Evolutionary conservation across 140 eudicot species (phyloP).

Genomic region (Flaveria floridana): DNA sequence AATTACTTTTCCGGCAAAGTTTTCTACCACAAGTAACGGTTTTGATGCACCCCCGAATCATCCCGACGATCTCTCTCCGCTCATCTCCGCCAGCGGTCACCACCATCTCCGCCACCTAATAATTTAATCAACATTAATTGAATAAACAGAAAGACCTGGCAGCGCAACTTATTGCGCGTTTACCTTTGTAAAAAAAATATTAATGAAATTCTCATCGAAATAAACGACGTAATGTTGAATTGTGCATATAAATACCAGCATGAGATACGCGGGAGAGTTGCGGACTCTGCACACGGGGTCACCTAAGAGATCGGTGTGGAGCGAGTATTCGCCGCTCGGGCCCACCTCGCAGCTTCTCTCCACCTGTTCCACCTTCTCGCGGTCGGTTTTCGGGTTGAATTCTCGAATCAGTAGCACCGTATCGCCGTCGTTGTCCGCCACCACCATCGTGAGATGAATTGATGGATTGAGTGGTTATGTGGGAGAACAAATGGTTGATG

Average conservation of each 20-base stretch:
- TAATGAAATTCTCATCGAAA: too few relatives aligned
- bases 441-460: conserved; percentile 21
- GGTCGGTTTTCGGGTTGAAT: conserved; percentile 54
- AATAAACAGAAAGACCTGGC: not conserved
- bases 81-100: conserved; percentile 31
- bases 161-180: too few relatives aligned
- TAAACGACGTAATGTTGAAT: too few relatives aligned
- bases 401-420: conserved; percentile 40
- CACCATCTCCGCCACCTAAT: conserved; percentile 81
- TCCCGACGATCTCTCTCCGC: conserved; percentile 70
- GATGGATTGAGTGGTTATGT: not conserved
- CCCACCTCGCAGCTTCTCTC: conserved; percentile 89
- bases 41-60: conserved; percentile 90
- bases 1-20: conserved; percentile 37
- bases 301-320: conserved; percentile 83
- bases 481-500: conserved; percentile 23
- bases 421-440: conserved; percentile 29
- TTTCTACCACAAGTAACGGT: conserved; percentile 85
- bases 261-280: conserved; percentile 82
- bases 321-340: conserved; percentile 66
- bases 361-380: conserved; percentile 53
- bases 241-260: conserved; percentile 48
- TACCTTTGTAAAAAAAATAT: too few relatives aligned
- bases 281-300: conserved; percentile 94
- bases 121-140: not conserved